phyloP scores from a whole-genome alignment of 768 basidiomycete species.

The Hortiboletus campestris region DNA sequence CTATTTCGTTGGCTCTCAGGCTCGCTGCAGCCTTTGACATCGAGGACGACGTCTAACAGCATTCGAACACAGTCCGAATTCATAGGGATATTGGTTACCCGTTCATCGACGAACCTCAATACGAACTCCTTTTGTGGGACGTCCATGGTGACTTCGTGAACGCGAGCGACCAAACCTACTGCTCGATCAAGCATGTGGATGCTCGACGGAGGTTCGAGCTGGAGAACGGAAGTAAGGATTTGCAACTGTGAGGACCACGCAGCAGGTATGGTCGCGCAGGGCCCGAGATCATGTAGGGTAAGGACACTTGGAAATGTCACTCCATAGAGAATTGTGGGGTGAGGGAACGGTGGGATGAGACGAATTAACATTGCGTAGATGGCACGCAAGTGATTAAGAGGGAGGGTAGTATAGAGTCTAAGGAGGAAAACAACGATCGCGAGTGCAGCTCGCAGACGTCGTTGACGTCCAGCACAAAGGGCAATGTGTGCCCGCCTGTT shows the following conservation, averaged over 20 bases:
- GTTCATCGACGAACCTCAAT: slow-evolving; percentile 60
- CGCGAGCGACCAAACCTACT: slow-evolving; percentile 52
- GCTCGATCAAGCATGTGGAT: slow-evolving; percentile 62
- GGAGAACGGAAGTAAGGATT: slow-evolving; percentile 45
- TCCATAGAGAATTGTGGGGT: slow-evolving; percentile 58
- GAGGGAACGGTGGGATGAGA: slow-evolving; percentile 43
- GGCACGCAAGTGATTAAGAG: slow-evolving; percentile 23
- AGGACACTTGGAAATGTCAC: slow-evolving; percentile 48
- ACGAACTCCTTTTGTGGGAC: slow-evolving; percentile 43
- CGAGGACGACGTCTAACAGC: slow-evolving; percentile 50
- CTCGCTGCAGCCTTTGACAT: slow-evolving; percentile 51
- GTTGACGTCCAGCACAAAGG: slow-evolving; percentile 32
- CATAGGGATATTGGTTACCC: slow-evolving; percentile 48
- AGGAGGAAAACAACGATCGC: slow-evolving; percentile 1
- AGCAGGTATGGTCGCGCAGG: slow-evolving; percentile 37
- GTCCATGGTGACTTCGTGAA: slow-evolving; percentile 64
- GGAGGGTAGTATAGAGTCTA: slow-evolving; percentile 25
- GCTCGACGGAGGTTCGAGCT: slow-evolving; percentile 49
- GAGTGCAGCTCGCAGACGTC: slow-evolving; percentile 17
- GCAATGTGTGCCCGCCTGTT: slow-evolving; percentile 11
- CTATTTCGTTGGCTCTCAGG: slow-evolving; percentile 29
- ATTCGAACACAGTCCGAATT: slow-evolving; percentile 39
- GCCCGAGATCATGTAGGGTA: slow-evolving; percentile 34
- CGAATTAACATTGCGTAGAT: slow-evolving; percentile 52
- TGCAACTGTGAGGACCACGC: slow-evolving; percentile 58